These are phyloP conservation scores for Ottelia alismoides DNA, from an alignment of 106 monocot genomes.

Conservation along the genomic window DNA sequence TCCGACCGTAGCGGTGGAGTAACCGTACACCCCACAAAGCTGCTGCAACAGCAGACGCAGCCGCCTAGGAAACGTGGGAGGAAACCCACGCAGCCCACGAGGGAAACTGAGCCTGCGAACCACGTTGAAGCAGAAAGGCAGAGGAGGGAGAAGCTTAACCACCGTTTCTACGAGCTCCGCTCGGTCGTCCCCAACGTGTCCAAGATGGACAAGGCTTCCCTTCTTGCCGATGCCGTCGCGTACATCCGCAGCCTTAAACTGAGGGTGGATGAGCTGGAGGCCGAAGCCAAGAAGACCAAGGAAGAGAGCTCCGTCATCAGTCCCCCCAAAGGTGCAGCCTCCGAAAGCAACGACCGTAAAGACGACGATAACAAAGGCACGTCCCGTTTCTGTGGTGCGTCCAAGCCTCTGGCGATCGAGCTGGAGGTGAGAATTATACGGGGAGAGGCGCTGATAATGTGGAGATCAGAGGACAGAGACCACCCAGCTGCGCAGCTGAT, in stretches of 20 bases:
- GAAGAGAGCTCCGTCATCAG: neutral
- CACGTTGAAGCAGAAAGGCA: constrained; percentile 19
- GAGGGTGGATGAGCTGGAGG: constrained; percentile 12
- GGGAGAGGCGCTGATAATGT: constrained; percentile 23
- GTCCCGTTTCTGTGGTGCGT: neutral
- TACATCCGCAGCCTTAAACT: constrained; percentile 9
- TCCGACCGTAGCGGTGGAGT: constrained; percentile 2
- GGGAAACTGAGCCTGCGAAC: constrained; percentile 6
- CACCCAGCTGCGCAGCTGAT: constrained; percentile 33
- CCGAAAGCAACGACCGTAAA: too few species aligned
- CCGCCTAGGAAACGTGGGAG: constrained; percentile 11
- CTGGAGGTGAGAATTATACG: constrained; percentile 25
- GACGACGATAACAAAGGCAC: neutral
- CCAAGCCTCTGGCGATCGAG: constrained; percentile 6
- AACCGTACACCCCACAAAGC: too few species aligned
- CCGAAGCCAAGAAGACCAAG: neutral
- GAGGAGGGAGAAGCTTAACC: constrained; percentile 18
- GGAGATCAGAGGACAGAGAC: constrained; percentile 18
- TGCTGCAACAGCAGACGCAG: neutral
- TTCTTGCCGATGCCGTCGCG: constrained; percentile 13
- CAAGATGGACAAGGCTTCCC: constrained; percentile 14
- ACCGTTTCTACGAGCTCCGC: constrained; percentile 16
- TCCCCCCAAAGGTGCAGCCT: too few species aligned
- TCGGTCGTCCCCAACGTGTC: constrained; percentile 17
- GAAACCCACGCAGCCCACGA: constrained; percentile 5